Percentiles rank a stretch among this genome's conserved stretches.
phyloP scores from a whole-genome alignment of 208 protist species.

The Giardia muris region DNA sequence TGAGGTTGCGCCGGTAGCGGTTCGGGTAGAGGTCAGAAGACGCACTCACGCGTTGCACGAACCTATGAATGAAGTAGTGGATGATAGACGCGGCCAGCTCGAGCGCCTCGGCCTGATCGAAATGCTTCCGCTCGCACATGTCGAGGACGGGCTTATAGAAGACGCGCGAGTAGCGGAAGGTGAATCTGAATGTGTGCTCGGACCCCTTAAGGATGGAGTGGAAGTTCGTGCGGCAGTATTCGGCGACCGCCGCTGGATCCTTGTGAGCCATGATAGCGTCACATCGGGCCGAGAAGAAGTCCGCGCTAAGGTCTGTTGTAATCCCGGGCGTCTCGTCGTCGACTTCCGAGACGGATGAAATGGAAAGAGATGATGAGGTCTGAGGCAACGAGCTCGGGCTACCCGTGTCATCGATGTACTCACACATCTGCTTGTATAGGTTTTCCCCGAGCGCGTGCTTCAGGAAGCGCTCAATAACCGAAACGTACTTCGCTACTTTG shows the following conservation, averaged over 20 bases:
- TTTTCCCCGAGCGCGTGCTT: neutral
- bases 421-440: neutral
- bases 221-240: too few species aligned
- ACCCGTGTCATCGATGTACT: neutral
- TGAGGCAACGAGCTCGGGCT: neutral
- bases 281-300: neutral
- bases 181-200: neutral
- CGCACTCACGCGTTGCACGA: too few species aligned
- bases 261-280: neutral
- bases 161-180: neutral
- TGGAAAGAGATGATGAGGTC: too few species aligned
- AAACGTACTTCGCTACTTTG: neutral
- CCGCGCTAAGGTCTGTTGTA: too few species aligned
- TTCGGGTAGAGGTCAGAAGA: too few species aligned
- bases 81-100: neutral
- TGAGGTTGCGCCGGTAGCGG: neutral
- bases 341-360: too few species aligned
- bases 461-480: neutral
- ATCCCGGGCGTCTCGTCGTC: too few species aligned
- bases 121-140: neutral
- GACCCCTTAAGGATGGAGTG: too few species aligned
- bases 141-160: neutral
- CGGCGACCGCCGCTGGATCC: neutral
- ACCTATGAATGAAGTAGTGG: neutral
- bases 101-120: neutral